Evolutionary conservation across 306 rosid genomes (phyloP).

Genomic region (Acacia crassicarpa): DNA sequence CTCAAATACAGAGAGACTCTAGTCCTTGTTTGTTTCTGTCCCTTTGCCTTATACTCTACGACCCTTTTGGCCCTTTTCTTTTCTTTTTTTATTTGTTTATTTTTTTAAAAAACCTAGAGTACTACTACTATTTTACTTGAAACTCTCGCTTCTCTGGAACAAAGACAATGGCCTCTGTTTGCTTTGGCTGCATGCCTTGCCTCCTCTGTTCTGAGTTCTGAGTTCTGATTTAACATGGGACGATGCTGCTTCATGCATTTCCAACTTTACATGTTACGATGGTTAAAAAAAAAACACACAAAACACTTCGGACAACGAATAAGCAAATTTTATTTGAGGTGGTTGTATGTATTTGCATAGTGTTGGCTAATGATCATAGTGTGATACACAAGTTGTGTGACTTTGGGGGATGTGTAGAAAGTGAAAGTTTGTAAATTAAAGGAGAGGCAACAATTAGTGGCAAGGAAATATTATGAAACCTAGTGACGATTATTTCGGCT

Average conservation of each 20-base stretch:
- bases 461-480: not conserved
- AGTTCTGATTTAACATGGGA: not conserved
- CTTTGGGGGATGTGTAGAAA: not conserved
- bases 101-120: not conserved
- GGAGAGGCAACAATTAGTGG: not conserved
- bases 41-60: not conserved
- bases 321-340: not conserved
- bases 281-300: not conserved
- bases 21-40: not conserved
- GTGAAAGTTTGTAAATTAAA: not conserved
- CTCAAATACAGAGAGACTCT: not conserved
- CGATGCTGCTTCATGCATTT: not conserved
- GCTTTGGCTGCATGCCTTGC: conserved; percentile 6
- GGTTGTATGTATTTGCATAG: not conserved
- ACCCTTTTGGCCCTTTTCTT: not conserved
- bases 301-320: not conserved
- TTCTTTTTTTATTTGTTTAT: not conserved
- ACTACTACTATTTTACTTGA: not conserved
- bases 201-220: not conserved
- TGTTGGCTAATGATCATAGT: not conserved
- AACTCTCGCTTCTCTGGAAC: conserved; percentile 5
- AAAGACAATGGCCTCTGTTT: conserved; percentile 6
- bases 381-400: not conserved
- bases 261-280: not conserved
- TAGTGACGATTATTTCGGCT: not conserved